Evolutionary conservation across 2,329 filamentous ascomycete species (phyloP), one percentile per base, ranked within the genome.

Genomic region (Penicillium sp.): DNA sequence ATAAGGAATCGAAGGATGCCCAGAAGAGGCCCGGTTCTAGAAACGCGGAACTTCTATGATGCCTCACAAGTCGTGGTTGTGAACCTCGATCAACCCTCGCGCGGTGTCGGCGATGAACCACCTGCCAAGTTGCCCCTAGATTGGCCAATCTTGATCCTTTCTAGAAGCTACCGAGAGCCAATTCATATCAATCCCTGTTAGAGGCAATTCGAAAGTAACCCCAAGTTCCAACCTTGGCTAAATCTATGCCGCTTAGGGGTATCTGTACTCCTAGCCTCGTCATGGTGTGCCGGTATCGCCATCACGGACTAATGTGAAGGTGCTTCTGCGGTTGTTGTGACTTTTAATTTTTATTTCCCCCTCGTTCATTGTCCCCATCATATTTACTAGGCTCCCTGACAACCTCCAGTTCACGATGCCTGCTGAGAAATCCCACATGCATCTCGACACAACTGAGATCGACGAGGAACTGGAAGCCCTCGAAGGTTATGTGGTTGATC

Each of bases 391-490:
- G 22, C 15, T 52, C 12, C 11, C 12, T 25, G 12, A 38, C 25
- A 20, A 38, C 12, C 49, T 22, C 22, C 49, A 28, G 20, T 10
- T 52, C n/a, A 39, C 25, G 11, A 10, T 38, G 35, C 35, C 49
- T 10, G 34, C 34, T 38, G 49, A 39, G 39, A 38, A 52, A 25
- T 11, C 28, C 17, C 49, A n/a, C 12, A 10, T 52, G 8, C 45
- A 35, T n/a, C 43, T 58, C 2, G 41, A 37, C 37, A 14, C 45
- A 15, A n/a, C 49, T 11, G 54, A 51, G 7, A 58, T 66, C 10
- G 47, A 63, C 22, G 60, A 66, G 12, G 62, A 64, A n/a, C 2
- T n/a, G 14, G 64, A 66, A 50, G 64, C 64, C 14, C 58, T 66
- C 3, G 57, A 64, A 11, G 64, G 64, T 6, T 66, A 66, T 34